Conservation (phyloP, 345 rosid genomes). For the Lepidium sativum region DNA sequence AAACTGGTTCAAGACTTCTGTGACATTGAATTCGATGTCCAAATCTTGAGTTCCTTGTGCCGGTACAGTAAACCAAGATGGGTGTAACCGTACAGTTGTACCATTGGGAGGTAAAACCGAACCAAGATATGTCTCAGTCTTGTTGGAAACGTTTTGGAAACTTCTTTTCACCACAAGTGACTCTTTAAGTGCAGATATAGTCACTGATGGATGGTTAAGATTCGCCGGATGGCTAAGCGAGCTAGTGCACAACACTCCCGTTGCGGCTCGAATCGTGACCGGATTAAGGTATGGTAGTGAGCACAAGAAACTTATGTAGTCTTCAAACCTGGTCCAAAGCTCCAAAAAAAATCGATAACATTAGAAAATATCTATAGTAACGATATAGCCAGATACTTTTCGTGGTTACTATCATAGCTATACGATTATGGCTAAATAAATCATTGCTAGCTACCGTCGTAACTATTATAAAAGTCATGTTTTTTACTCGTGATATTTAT, state of each 20-base stretch:
- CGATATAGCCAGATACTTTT: too few relatives aligned
- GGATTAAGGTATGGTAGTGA: conserved; percentile 45
- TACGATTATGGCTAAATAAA: too few relatives aligned
- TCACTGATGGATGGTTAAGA: conserved; percentile 72
- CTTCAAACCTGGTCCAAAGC: conserved; percentile 38
- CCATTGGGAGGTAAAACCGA: conserved; percentile 61
- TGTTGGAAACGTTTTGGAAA: conserved; percentile 46
- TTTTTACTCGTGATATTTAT: too few relatives aligned
- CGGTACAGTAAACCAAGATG: conserved; percentile 51
- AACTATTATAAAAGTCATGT: too few relatives aligned
- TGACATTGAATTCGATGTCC: conserved; percentile 42
- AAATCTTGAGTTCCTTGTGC: conserved; percentile 40
- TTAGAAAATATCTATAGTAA: too few relatives aligned
- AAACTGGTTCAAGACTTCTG: conserved; percentile 29
- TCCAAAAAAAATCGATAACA: not conserved
- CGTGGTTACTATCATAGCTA: too few relatives aligned
- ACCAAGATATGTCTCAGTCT: conserved; percentile 44
- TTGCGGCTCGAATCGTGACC: conserved; percentile 30
- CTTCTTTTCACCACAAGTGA: conserved; percentile 38
- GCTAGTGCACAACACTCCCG: conserved; percentile 45
- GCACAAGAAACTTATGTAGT: conserved; percentile 63
- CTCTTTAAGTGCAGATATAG: conserved; percentile 43
- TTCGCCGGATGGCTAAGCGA: conserved; percentile 45
- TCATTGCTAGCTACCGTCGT: too few relatives aligned
- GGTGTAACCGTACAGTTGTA: conserved; percentile 40